Base-by-base conservation (phyloP, 2,329 filamentous ascomycete species). In the Cytospora paraplurivora region DNA sequence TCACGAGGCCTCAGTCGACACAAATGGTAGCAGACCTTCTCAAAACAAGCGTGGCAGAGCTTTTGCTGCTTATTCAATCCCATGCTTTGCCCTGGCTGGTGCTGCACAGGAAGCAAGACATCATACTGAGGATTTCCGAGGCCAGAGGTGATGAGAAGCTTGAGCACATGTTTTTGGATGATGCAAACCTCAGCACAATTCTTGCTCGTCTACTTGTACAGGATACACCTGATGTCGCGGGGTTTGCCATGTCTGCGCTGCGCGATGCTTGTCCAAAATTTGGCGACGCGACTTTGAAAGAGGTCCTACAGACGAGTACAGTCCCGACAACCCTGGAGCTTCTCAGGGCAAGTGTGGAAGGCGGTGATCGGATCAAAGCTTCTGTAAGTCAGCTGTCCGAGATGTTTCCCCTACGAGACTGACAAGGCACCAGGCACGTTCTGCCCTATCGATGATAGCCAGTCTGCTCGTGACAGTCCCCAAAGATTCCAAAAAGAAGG, bases 31-130 rank as follows among this genome's bases (percentile, higher is more conserved):
- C 93, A 32, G 92, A 96, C 67, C 77, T 98, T 35, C 81, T 97
- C 44, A 87, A 88, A 58, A 88, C 92, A 71, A 89, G 86, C 47
- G 84, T 96, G 10, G 82, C 87, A 51, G 87, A 91, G 59, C 87
- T 98, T 52, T 81, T 97, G 11, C 76, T 89, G 15, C 76, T 89
- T 19, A 91, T 94, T 10, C 93, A 97, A 73, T 82, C 86, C 15
- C 86, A 95, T 69, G 93, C 93, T 8, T 76, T 99, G 10, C 95
- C 96, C 1, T 93, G 91, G 77, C 82, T 99, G 19, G 91, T 99
- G 3, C 79, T 97, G 47, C 88, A 86, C 50, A 90, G 89, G 71
- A 89, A 89, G 70, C 83, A 82, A 63, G 91, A 96, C 63, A 84
- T 96, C 17, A 88, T 99, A 49, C 84, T 89, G 69, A 89, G 88